Percentiles rank a stretch among this genome's conserved stretches.
Conservation (phyloP, 495 filamentous ascomycete genomes). For the Polyplosphaeria fusca region DNA sequence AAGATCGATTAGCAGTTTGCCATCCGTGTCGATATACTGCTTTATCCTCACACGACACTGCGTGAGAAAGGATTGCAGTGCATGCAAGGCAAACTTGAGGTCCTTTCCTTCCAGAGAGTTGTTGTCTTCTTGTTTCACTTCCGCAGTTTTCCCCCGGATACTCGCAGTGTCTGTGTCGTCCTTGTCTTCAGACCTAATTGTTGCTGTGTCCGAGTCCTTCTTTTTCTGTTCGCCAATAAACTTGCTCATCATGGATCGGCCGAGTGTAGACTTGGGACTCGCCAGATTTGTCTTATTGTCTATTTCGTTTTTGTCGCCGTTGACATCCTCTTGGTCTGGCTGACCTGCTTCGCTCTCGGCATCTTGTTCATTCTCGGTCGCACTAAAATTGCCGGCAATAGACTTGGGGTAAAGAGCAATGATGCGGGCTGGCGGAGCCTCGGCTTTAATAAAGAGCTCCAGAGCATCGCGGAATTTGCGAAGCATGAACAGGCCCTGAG, state of each 20-base stretch:
- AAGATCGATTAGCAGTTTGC: conserved; percentile 62
- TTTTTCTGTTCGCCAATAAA: conserved; percentile 55
- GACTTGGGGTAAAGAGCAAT: conserved; percentile 77
- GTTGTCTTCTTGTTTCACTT: neutral
- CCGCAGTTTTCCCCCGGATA: conserved; percentile 47
- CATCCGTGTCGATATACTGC: conserved; percentile 71
- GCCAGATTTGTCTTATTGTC: conserved; percentile 12
- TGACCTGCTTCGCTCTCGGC: conserved; percentile 46
- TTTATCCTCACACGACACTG: conserved; percentile 79
- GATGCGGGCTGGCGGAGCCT: conserved; percentile 84
- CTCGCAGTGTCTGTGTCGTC: conserved; percentile 49
- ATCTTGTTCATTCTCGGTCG: conserved; percentile 42
- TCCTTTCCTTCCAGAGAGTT: conserved; percentile 69
- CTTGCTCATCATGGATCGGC: conserved; percentile 45
- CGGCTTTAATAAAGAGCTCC: conserved; percentile 84
- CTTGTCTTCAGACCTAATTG: conserved; percentile 58
- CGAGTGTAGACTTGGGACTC: conserved; percentile 26
- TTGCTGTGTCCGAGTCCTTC: conserved; percentile 58
- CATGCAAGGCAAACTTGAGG: conserved; percentile 71
- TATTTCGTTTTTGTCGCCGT: conserved; percentile 35
- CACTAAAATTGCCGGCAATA: conserved; percentile 79
- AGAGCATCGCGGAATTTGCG: conserved; percentile 84
- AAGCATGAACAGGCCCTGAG: conserved; percentile 74
- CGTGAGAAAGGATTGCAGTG: conserved; percentile 79
- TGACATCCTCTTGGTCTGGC: conserved; percentile 50